Evolutionary conservation across 208 protist species (phyloP).

Genomic region (Jaenimonas drosophilae): DNA sequence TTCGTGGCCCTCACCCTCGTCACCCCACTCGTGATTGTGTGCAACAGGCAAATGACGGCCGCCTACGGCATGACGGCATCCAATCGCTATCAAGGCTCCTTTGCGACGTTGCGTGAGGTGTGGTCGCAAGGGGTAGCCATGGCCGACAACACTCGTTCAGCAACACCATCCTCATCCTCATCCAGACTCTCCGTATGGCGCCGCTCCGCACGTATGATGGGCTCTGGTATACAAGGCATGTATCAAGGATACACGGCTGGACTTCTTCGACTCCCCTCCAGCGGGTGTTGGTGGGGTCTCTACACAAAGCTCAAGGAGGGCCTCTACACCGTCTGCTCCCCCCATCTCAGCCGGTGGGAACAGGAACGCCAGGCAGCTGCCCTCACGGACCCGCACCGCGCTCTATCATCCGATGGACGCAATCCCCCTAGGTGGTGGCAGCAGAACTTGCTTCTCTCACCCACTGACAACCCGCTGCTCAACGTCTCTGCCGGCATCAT

Average conservation of each 20-base stretch:
- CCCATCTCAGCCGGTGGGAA: constrained; percentile 38
- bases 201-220: not conserved
- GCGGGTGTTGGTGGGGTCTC: constrained; percentile 74
- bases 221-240: constrained; percentile 29
- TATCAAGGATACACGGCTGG: constrained; percentile 65
- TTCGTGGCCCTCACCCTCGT: constrained; percentile 46
- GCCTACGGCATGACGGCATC: constrained; percentile 50
- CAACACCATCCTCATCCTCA: not conserved
- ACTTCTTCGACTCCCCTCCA: constrained; percentile 57
- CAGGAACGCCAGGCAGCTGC: constrained; percentile 4
- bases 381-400: not conserved
- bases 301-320: constrained; percentile 67
- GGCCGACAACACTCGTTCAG: not conserved
- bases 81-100: constrained; percentile 34
- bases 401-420: not conserved
- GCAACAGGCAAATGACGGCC: constrained; percentile 78
- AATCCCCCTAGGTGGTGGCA: constrained; percentile 19
- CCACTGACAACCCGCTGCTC: constrained; percentile 71
- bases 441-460: constrained; percentile 59
- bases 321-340: constrained; percentile 48
- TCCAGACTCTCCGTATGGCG: not conserved
- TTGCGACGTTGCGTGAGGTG: constrained; percentile 14
- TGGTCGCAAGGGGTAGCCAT: not conserved
- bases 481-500: constrained; percentile 53
- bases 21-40: constrained; percentile 57